phyloP scores from a whole-genome alignment of 768 basidiomycete species.

The Pisolithus sp. region DNA sequence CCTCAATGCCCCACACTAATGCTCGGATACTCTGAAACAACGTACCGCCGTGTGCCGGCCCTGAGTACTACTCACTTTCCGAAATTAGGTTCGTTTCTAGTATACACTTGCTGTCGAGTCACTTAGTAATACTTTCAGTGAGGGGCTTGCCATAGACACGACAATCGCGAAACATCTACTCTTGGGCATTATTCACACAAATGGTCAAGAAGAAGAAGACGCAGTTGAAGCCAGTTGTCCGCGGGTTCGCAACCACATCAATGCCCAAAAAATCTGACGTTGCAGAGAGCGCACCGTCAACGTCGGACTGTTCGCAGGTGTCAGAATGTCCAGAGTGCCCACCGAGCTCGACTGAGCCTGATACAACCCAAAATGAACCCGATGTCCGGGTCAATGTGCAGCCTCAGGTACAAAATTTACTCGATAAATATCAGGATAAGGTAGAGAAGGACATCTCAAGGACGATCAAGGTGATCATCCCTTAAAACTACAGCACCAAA shows the following conservation, averaged over 20 bases:
- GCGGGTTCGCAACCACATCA: conserved; percentile 79
- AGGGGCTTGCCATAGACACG: background rate
- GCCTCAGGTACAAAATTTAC: conserved; percentile 57
- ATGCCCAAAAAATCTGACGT: conserved; percentile 64
- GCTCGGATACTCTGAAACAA: background rate
- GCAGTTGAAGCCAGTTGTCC: conserved; percentile 63
- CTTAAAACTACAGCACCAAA: background rate
- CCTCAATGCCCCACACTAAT: conserved; percentile 17
- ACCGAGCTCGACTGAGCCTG: conserved; percentile 2
- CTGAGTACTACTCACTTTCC: too few relatives aligned
- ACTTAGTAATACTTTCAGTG: too few relatives aligned
- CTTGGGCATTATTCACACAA: background rate
- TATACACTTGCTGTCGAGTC: too few relatives aligned
- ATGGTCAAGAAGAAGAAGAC: conserved; percentile 88
- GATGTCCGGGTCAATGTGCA: conserved; percentile 42
- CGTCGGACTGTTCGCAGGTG: conserved; percentile 1
- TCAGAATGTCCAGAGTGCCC: conserved; percentile 2
- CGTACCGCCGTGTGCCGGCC: too few relatives aligned
- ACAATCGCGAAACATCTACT: background rate
- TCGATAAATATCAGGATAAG: conserved; percentile 83
- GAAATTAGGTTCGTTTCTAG: too few relatives aligned
- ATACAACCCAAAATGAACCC: conserved; percentile 22
- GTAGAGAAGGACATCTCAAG: conserved; percentile 79
- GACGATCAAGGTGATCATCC: conserved; percentile 53
- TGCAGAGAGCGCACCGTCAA: conserved; percentile 9